These are phyloP conservation scores for Ascobolus immersus DNA, from an alignment of 495 filamentous ascomycete genomes.

Conservation along the genomic window DNA sequence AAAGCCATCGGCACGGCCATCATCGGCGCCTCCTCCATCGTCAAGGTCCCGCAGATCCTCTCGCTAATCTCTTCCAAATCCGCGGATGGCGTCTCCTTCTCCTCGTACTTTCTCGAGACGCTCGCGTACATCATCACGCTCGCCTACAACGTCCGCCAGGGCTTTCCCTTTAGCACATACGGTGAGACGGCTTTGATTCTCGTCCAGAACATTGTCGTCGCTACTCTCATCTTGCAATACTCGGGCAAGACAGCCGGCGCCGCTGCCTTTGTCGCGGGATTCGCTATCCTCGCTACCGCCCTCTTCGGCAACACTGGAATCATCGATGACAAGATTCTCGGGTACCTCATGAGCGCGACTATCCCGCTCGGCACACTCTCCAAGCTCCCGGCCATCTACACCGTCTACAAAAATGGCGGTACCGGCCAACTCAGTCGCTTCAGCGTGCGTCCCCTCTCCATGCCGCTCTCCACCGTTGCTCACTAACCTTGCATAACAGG, in stretches of 20 bases:
- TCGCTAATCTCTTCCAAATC: constrained; percentile 63
- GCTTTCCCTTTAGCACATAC: constrained; percentile 85
- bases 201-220: constrained; percentile 72
- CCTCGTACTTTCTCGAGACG: constrained; percentile 78
- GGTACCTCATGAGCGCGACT: constrained; percentile 31
- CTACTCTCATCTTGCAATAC: constrained; percentile 58
- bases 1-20: constrained; percentile 85
- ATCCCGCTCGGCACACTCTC: constrained; percentile 60
- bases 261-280: constrained; percentile 46
- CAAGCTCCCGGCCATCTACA: constrained; percentile 76
- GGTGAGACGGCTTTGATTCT: constrained; percentile 82
- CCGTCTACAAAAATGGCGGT: constrained; percentile 56
- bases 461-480: not conserved
- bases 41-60: constrained; percentile 89
- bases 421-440: constrained; percentile 93
- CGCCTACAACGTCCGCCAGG: constrained; percentile 68
- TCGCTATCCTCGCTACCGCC: constrained; percentile 39
- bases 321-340: constrained; percentile 49
- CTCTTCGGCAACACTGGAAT: constrained; percentile 44
- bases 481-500: constrained; percentile 25
- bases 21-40: constrained; percentile 59
- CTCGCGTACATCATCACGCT: constrained; percentile 58
- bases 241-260: constrained; percentile 21
- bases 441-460: constrained; percentile 36
- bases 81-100: constrained; percentile 59